Evolutionary conservation across 1,284 basidiomycete genomes (phyloP).

Genomic region (Peniophora sp.): DNA sequence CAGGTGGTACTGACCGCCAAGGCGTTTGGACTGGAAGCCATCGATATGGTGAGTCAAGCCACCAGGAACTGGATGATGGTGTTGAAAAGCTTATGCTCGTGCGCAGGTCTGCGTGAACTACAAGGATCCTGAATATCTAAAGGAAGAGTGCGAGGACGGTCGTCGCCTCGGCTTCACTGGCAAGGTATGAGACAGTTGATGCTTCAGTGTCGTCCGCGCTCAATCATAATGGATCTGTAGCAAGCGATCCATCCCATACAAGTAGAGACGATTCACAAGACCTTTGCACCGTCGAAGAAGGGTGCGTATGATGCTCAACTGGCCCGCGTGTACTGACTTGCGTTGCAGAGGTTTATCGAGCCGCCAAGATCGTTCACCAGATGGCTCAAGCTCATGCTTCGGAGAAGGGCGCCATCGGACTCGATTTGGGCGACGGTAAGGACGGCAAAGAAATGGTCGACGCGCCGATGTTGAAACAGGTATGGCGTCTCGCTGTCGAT

Average conservation of each 20-base stretch:
- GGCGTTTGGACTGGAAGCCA: conserved; percentile 77
- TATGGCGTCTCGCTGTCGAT: conserved; percentile 18
- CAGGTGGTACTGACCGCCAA: conserved; percentile 80
- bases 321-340: neutral
- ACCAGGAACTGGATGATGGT: neutral
- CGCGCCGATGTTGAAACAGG: conserved; percentile 86
- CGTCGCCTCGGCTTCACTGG: conserved; percentile 77
- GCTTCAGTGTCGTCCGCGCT: conserved; percentile 2
- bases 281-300: conserved; percentile 69
- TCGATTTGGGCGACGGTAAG: conserved; percentile 43
- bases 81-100: neutral
- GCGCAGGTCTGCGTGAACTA: conserved; percentile 86
- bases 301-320: conserved; percentile 34
- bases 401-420: conserved; percentile 54
- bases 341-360: conserved; percentile 66
- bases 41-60: conserved; percentile 67
- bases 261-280: conserved; percentile 70
- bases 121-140: conserved; percentile 65
- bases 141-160: conserved; percentile 76
- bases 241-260: conserved; percentile 95
- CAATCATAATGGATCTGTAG: conserved; percentile 28
- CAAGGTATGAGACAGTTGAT: conserved; percentile 48
- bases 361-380: conserved; percentile 62
- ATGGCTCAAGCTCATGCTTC: conserved; percentile 48
- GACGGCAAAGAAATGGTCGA: conserved; percentile 84